Evolutionary conservation across 2,329 filamentous ascomycete genomes (phyloP).

Genomic region (Herpomyces periplanetae): DNA sequence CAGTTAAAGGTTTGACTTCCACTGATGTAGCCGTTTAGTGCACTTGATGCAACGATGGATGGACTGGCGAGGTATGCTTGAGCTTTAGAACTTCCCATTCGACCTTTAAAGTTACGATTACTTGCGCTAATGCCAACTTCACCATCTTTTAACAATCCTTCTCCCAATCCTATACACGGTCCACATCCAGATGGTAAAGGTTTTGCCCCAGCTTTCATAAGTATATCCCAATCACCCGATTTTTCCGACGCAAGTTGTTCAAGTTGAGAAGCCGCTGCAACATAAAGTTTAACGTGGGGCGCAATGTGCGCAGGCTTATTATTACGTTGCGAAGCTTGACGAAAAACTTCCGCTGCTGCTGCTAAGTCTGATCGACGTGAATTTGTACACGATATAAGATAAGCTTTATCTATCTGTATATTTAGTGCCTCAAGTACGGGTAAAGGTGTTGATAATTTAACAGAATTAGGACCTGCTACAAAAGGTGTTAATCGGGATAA

Average conservation of each 20-base stretch:
- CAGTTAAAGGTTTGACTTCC: conserved; percentile 32
- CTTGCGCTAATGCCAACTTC: conserved; percentile 48
- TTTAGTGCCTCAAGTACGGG: conserved; percentile 26
- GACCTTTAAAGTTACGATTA: conserved; percentile 67
- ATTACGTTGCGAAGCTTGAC: conserved; percentile 19
- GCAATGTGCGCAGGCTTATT: conserved; percentile 26
- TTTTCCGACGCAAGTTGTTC: conserved; percentile 45
- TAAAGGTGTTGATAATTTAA: conserved; percentile 49
- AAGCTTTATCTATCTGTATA: conserved; percentile 46
- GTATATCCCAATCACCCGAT: conserved; percentile 42
- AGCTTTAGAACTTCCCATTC: conserved; percentile 43
- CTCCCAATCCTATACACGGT: conserved; percentile 50
- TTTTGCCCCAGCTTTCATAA: conserved; percentile 40
- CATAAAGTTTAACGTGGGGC: conserved; percentile 41
- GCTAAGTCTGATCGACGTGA: conserved; percentile 38
- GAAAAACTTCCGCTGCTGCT: conserved; percentile 49
- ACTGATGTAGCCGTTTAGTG: conserved; percentile 15
- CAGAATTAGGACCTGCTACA: conserved; percentile 55
- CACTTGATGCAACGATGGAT: conserved; percentile 66
- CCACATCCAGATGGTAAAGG: conserved; percentile 32
- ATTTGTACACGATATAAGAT: conserved; percentile 70
- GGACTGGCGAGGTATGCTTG: conserved; percentile 59
- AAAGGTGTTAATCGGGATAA: conserved; percentile 48
- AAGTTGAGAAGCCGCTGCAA: conserved; percentile 39
- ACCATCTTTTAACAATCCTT: conserved; percentile 38